Conservation (phyloP, 306 rosid species). For the Dalbergia cochinchinensis region DNA sequence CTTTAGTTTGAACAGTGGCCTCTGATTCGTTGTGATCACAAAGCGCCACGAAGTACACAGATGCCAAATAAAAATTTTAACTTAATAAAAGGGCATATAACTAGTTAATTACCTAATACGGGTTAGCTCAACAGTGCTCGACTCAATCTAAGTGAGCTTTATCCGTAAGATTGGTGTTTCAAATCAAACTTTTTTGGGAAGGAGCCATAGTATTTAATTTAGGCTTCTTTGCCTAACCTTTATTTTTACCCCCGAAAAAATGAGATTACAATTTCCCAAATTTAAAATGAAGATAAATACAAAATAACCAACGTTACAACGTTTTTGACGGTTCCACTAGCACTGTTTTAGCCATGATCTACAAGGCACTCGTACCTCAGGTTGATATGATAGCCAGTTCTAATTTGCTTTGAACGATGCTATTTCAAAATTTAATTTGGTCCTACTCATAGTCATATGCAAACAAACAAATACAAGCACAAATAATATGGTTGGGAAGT, state of each 20-base stretch:
- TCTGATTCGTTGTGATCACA: slow-evolving; percentile 31
- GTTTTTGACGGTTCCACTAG: slow-evolving; percentile 1
- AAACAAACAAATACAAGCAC: slow-evolving; percentile 47
- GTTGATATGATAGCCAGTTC: slow-evolving; percentile 21
- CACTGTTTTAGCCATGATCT: background rate
- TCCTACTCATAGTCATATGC: background rate
- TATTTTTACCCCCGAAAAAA: no score
- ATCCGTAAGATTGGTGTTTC: no score
- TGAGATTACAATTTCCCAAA: background rate
- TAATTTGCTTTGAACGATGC: slow-evolving; percentile 31
- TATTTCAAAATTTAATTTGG: slow-evolving; percentile 36
- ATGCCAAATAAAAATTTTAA: slow-evolving; percentile 20
- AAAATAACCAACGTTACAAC: background rate
- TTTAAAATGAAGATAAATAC: background rate
- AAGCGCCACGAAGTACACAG: background rate
- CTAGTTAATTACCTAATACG: background rate
- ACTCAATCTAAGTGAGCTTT: no score
- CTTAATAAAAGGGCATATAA: background rate
- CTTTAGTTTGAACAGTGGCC: slow-evolving; percentile 20
- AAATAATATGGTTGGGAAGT: slow-evolving; percentile 28
- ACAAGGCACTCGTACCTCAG: slow-evolving; percentile 20
- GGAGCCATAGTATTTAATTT: no score
- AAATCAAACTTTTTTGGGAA: no score
- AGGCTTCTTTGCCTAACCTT: no score
- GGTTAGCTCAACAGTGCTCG: no score